These are phyloP conservation scores for Dryas drummondii DNA, from an alignment of 306 rosid genomes.

Conservation along the genomic window DNA sequence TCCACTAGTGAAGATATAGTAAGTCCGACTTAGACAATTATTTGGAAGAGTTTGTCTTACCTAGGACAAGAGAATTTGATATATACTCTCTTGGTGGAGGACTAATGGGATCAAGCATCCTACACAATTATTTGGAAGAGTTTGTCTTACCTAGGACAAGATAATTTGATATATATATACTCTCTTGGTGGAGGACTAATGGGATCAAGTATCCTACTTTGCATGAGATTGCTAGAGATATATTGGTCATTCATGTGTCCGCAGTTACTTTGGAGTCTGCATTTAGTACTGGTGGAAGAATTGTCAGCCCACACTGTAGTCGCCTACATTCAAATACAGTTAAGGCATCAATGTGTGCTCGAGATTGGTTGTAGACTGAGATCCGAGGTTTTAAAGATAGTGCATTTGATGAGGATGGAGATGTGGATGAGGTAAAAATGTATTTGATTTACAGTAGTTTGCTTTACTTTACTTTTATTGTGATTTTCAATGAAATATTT, in stretches of 20 bases:
- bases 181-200: not conserved
- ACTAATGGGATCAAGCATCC: not conserved
- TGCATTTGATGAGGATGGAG: too few species aligned
- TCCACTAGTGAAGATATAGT: too few species aligned
- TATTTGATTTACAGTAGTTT: too few species aligned
- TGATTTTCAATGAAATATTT: too few species aligned
- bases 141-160: not conserved
- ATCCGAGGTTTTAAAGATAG: too few species aligned
- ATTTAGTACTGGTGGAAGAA: too few species aligned
- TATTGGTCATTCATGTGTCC: not conserved
- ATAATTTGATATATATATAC: not conserved
- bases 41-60: not conserved
- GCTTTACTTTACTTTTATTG: too few species aligned
- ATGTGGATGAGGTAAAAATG: too few species aligned
- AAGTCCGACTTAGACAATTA: not conserved
- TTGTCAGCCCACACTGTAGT: too few species aligned
- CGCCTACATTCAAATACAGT: too few species aligned
- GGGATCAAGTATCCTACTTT: not conserved
- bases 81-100: constrained; percentile 1
- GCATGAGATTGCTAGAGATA: not conserved
- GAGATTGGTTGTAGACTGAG: too few species aligned
- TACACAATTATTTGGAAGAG: not conserved
- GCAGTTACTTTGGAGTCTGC: not conserved
- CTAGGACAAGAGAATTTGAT: not conserved
- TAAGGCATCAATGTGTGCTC: too few species aligned